These are phyloP conservation scores for Pisolithus albus DNA, from an alignment of 768 basidiomycete genomes.

Conservation along the genomic window DNA sequence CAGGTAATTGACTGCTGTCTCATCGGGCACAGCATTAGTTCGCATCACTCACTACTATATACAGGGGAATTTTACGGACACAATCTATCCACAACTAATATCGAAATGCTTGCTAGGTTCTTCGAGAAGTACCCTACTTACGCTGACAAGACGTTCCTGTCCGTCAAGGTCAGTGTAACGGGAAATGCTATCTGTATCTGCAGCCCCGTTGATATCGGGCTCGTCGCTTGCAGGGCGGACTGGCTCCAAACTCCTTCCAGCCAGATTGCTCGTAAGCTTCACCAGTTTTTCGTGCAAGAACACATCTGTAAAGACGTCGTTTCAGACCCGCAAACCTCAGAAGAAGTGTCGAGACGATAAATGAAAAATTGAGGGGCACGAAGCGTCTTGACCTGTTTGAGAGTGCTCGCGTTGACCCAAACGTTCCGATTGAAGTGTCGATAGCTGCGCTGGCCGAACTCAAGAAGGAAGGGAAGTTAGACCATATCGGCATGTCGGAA, in stretches of 20 bases:
- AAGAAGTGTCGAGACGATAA: slow-evolving; percentile 41
- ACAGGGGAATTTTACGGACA: slow-evolving; percentile 54
- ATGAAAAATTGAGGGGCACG: slow-evolving; percentile 39
- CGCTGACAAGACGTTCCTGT: slow-evolving; percentile 30
- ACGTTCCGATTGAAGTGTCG: slow-evolving; percentile 39
- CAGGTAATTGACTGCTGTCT: slow-evolving; percentile 25
- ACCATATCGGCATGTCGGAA: slow-evolving; percentile 52
- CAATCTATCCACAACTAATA: slow-evolving; percentile 34
- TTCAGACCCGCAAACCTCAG: slow-evolving; percentile 35
- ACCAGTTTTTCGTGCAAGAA: slow-evolving; percentile 19
- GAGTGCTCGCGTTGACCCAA: slow-evolving; percentile 40
- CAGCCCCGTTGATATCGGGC: background rate
- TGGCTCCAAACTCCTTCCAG: background rate
- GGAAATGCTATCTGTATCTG: background rate
- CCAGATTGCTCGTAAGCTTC: slow-evolving; percentile 26
- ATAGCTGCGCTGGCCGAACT: slow-evolving; percentile 38
- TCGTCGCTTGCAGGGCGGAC: slow-evolving; percentile 14
- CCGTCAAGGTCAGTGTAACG: slow-evolving; percentile 22
- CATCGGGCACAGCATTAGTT: background rate
- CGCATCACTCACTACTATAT: slow-evolving; percentile 3
- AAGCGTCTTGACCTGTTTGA: slow-evolving; percentile 59
- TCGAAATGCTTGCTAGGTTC: slow-evolving; percentile 46
- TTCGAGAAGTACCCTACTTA: slow-evolving; percentile 36
- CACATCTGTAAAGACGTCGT: slow-evolving; percentile 9
- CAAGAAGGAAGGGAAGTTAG: slow-evolving; percentile 26